Conservation (phyloP, 768 basidiomycete species). For the Boletus vinaceobasis region DNA sequence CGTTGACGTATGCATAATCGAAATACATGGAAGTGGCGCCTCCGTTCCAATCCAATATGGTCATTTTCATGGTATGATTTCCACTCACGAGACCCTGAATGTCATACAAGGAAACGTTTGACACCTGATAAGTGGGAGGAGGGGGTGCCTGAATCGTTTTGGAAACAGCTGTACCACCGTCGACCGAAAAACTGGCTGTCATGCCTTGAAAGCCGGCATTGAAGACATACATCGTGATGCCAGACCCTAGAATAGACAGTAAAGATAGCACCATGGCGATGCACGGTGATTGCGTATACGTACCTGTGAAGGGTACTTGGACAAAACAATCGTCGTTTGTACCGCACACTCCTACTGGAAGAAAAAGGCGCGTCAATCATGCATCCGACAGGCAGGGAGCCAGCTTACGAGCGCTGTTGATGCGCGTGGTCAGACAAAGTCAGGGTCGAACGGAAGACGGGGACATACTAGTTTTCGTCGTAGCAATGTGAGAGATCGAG, state of each 20-base stretch:
- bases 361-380: not conserved
- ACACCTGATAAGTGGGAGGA: conserved; percentile 15
- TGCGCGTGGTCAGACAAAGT: not conserved
- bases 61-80: conserved; percentile 22
- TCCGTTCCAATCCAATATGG: conserved; percentile 19
- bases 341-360: conserved; percentile 16
- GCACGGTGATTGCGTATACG: not conserved
- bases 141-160: conserved; percentile 3
- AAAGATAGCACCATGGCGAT: not conserved
- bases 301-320: conserved; percentile 22
- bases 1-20: conserved; percentile 25
- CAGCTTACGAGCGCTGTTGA: conserved; percentile 19
- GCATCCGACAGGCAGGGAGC: not conserved
- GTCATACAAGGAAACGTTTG: conserved; percentile 19
- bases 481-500: conserved; percentile 21
- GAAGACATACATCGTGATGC: conserved; percentile 27
- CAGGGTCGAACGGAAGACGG: not conserved
- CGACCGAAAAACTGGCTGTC: conserved; percentile 21
- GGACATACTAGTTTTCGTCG: conserved; percentile 25
- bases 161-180: conserved; percentile 5
- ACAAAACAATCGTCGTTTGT: conserved; percentile 12
- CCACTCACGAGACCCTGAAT: conserved; percentile 15
- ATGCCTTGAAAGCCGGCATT: conserved; percentile 19
- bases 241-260: conserved; percentile 16
- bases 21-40: conserved; percentile 23